These are phyloP conservation scores for Penicillium sp. DNA, from an alignment of 2,329 filamentous ascomycete species.

Conservation along the genomic window DNA sequence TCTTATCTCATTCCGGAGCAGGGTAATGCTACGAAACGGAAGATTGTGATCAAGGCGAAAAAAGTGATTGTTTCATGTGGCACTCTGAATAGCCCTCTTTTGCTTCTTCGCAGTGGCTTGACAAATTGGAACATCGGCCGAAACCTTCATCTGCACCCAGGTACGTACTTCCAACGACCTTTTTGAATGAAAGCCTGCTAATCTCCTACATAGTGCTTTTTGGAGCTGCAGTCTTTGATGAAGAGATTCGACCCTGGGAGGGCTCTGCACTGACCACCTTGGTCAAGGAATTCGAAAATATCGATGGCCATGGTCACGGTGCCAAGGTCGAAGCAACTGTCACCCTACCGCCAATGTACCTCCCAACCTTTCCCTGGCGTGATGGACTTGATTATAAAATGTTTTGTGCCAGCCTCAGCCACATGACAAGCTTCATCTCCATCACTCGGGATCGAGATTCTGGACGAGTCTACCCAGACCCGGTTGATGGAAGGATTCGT, in stretches of 20 bases:
- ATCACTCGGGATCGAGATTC: conserved; percentile 74
- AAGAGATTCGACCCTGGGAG: conserved; percentile 71
- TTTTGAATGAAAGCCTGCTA: background rate
- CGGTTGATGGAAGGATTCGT: conserved; percentile 61
- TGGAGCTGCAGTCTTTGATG: conserved; percentile 61
- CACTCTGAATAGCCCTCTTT: conserved; percentile 71
- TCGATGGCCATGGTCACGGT: conserved; percentile 78
- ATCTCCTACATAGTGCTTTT: background rate
- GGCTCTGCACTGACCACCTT: conserved; percentile 80
- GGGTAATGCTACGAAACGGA: conserved; percentile 52
- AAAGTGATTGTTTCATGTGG: conserved; percentile 76
- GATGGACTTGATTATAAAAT: conserved; percentile 70
- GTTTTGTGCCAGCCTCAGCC: conserved; percentile 64
- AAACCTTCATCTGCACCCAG: conserved; percentile 79
- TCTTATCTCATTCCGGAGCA: conserved; percentile 58
- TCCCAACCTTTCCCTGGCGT: conserved; percentile 66
- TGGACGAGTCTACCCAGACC: conserved; percentile 73
- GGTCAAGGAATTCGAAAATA: conserved; percentile 74
- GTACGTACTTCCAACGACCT: conserved; percentile 33
- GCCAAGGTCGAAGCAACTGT: conserved; percentile 74
- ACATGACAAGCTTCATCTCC: conserved; percentile 71
- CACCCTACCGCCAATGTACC: conserved; percentile 69
- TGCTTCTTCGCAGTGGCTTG: conserved; percentile 76
- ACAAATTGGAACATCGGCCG: conserved; percentile 78
- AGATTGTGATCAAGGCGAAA: conserved; percentile 73